Base-by-base conservation (phyloP, 805 yeast species). In the Nakazawaea peltata region DNA sequence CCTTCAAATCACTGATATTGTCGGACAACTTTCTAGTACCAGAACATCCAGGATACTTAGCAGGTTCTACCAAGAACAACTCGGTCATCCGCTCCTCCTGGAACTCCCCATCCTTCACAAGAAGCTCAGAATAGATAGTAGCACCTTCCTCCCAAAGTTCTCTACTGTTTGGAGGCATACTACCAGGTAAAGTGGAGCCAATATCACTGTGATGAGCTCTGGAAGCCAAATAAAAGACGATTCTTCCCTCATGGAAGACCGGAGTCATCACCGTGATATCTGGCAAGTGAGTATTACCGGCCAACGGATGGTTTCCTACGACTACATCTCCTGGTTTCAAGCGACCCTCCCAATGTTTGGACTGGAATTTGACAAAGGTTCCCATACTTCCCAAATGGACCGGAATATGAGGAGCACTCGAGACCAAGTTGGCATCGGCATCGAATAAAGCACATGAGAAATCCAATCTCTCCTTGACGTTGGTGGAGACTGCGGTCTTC, bases 131-230 rank as follows among this genome's bases (percentile, higher is more conserved):
- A 48, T 74, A 71, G 24, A 90, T 86, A 3, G 84, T 74, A 2
- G 95, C 96, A 30, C 97, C 97, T 58, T 88, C 97, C 51, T 88
- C 88, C 66, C 76, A 81, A 27, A 90, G 59, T 40, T 77, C 77
- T 48, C 78, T 84, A 2, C 96, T 85, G 50, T 81, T 77, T 8
- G 96, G 95, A 12, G 97, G 96, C 87, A 88, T 86, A 0, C 94
- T 81, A 1, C 97, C 97, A 1, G 97, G 95, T 24, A 85, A 59
- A 39, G 81, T 74, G 11, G 95, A 94, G 13, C 97, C 97, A 50
- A 90, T 88, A 56, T 88, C 97, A 5, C 96, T 88, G 59, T 90
- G 97, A 58, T 88, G 97, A 2, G 96, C 97, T 44, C 97, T 68
- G 0, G 95, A 80, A 1, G 97, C 97, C 11, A 85, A 87, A 66